A percentile compares a stretch with the other conserved stretches of the same genome.
Conservation (phyloP, 805 yeast species). For the Suhomyces canberraensis region DNA sequence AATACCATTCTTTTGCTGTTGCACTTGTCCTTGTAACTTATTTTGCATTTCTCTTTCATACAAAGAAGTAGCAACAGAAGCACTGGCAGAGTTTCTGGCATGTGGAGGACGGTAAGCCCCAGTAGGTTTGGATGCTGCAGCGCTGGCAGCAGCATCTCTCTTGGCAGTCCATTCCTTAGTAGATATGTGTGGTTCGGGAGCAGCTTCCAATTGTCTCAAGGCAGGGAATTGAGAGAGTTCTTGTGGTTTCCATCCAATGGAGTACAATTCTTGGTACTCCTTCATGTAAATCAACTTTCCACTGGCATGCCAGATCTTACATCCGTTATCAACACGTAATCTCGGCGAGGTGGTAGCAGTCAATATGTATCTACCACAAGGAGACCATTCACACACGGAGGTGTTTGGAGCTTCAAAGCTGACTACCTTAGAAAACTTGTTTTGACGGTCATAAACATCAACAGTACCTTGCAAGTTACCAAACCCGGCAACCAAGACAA, state of each 20-base stretch:
- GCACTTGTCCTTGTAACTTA: slow-evolving; percentile 8
- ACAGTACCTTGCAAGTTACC: slow-evolving; percentile 97
- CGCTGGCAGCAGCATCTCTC: slow-evolving; percentile 30
- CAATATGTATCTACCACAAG: slow-evolving; percentile 88
- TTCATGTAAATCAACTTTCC: slow-evolving; percentile 77
- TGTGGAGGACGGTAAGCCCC: slow-evolving; percentile 98
- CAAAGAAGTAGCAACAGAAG: slow-evolving; percentile 39
- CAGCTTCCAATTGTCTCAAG: slow-evolving; percentile 46
- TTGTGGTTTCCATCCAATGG: slow-evolving; percentile 83
- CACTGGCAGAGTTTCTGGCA: slow-evolving; percentile 52
- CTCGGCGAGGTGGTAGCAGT: slow-evolving; percentile 98
- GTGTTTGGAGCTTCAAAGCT: slow-evolving; percentile 91
- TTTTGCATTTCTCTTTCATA: slow-evolving; percentile 53
- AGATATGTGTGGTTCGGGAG: slow-evolving; percentile 68
- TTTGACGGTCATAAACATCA: slow-evolving; percentile 89
- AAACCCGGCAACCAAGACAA: slow-evolving; percentile 91
- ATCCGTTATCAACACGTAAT: slow-evolving; percentile 93
- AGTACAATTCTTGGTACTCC: slow-evolving; percentile 77
- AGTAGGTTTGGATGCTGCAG: slow-evolving; percentile 52
- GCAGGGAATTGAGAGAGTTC: slow-evolving; percentile 52
- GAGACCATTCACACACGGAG: slow-evolving; percentile 96
- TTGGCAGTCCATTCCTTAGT: slow-evolving; percentile 58
- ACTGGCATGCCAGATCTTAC: slow-evolving; percentile 86
- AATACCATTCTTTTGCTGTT: slow-evolving; percentile 10
- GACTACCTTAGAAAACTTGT: slow-evolving; percentile 74